phyloP scores from a whole-genome alignment of 2,329 filamentous ascomycete genomes.

The Mycosphaerelloides madeirae region DNA sequence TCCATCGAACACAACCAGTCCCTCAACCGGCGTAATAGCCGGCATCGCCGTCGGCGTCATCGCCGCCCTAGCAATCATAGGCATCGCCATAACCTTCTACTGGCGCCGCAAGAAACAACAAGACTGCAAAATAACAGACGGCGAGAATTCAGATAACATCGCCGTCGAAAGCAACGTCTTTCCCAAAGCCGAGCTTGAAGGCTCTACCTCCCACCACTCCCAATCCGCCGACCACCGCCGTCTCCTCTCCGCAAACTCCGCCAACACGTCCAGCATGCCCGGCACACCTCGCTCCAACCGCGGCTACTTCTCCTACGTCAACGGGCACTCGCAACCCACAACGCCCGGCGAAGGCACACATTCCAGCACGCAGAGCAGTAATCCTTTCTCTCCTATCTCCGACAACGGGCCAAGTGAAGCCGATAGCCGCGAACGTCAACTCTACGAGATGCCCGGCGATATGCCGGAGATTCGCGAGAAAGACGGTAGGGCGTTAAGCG shows the following conservation, averaged over 20 bases:
- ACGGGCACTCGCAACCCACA: constrained; percentile 13
- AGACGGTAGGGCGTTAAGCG: constrained; percentile 42
- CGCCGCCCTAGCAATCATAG: constrained; percentile 29
- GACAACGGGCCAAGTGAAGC: constrained; percentile 21
- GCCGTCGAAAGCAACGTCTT: constrained; percentile 29
- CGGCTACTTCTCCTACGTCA: constrained; percentile 16
- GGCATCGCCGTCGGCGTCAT: constrained; percentile 43
- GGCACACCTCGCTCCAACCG: constrained; percentile 10
- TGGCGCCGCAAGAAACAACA: constrained; percentile 17
- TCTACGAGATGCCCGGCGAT: constrained; percentile 52
- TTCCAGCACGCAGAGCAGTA: constrained; percentile 20
- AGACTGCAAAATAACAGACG: neutral
- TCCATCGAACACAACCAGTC: constrained; percentile 11
- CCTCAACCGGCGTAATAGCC: constrained; percentile 38
- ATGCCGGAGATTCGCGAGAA: constrained; percentile 51
- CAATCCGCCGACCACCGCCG: constrained; percentile 18
- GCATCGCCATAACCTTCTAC: constrained; percentile 32
- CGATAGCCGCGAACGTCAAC: constrained; percentile 22
- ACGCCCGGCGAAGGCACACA: constrained; percentile 27
- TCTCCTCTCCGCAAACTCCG: constrained; percentile 16
- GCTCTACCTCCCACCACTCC: constrained; percentile 16
- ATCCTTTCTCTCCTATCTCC: constrained; percentile 22
- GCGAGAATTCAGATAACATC: constrained; percentile 11
- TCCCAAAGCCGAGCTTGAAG: constrained; percentile 44
- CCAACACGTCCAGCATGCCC: constrained; percentile 7